A percentile compares a stretch with the other conserved stretches of the same genome.
Conservation (phyloP, 2,329 filamentous ascomycete species). For the Nemania sp. region DNA sequence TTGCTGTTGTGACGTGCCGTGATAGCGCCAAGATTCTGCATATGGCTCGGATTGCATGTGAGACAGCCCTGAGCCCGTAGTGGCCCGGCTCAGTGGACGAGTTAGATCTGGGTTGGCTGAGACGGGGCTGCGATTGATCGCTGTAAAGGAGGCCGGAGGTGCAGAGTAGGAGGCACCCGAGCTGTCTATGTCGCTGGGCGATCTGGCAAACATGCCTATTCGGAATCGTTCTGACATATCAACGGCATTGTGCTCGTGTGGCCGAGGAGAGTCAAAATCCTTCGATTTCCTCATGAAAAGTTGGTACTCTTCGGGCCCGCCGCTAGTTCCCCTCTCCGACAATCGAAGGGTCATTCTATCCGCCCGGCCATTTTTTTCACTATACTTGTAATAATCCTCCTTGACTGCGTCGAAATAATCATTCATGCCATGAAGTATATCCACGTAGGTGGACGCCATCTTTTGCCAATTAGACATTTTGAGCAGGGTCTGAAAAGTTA, state of each 20-base stretch:
- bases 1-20: constrained; percentile 24
- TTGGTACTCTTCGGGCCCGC: constrained; percentile 61
- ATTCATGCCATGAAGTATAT: constrained; percentile 58
- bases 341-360: constrained; percentile 45
- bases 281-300: constrained; percentile 46
- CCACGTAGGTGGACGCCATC: constrained; percentile 61
- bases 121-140: constrained; percentile 43
- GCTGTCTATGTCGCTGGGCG: constrained; percentile 36
- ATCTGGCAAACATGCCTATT: constrained; percentile 40
- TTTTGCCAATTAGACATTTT: constrained; percentile 57
- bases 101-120: constrained; percentile 23
- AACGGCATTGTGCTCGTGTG: constrained; percentile 39
- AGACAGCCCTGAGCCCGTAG: neutral
- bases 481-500: constrained; percentile 55
- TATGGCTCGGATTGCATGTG: constrained; percentile 29
- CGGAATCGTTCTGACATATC: constrained; percentile 38
- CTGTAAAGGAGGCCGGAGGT: constrained; percentile 45
- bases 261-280: constrained; percentile 49
- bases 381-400: constrained; percentile 49
- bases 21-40: constrained; percentile 30
- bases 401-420: constrained; percentile 57
- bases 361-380: constrained; percentile 32
- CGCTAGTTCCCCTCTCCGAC: constrained; percentile 50
- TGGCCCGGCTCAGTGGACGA: constrained; percentile 17
- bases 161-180: constrained; percentile 34